Conservation (phyloP, 192 early-diverging fungal genomes). For the Backusella mclennaniae region DNA sequence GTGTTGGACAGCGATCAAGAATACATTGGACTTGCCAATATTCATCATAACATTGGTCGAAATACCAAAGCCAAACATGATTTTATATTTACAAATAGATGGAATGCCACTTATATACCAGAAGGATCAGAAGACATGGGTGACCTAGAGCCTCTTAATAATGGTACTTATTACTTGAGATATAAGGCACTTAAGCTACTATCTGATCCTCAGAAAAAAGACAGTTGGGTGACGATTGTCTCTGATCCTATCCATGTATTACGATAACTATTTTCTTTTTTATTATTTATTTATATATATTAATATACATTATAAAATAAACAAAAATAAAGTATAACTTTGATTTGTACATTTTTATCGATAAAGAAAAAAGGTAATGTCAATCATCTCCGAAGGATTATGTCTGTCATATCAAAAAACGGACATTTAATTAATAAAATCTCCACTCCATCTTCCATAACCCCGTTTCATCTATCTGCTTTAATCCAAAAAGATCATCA, state of each 20-base stretch:
- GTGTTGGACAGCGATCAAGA: slow-evolving; percentile 14
- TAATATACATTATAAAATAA: no score
- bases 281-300: no score
- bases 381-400: neutral
- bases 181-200: slow-evolving; percentile 30
- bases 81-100: slow-evolving; percentile 4
- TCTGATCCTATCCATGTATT: slow-evolving; percentile 16
- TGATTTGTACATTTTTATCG: no score
- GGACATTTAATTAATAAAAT: neutral
- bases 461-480: slow-evolving; percentile 6
- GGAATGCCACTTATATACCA: slow-evolving; percentile 24
- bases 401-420: neutral
- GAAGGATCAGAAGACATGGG: slow-evolving; percentile 3
- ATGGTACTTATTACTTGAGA: slow-evolving; percentile 27
- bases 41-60: slow-evolving; percentile 13
- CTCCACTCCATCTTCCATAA: neutral
- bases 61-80: slow-evolving; percentile 4
- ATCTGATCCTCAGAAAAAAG: slow-evolving; percentile 19
- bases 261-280: neutral
- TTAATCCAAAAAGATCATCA: neutral
- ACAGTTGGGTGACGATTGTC: slow-evolving; percentile 14
- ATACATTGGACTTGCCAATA: neutral
- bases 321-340: no score
- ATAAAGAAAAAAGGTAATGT: no score
- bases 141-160: neutral